Evolutionary conservation across 2,329 filamentous ascomycete species (phyloP), one percentile per base, ranked within the genome.

Genomic region (Scedosporium apiospermum): DNA sequence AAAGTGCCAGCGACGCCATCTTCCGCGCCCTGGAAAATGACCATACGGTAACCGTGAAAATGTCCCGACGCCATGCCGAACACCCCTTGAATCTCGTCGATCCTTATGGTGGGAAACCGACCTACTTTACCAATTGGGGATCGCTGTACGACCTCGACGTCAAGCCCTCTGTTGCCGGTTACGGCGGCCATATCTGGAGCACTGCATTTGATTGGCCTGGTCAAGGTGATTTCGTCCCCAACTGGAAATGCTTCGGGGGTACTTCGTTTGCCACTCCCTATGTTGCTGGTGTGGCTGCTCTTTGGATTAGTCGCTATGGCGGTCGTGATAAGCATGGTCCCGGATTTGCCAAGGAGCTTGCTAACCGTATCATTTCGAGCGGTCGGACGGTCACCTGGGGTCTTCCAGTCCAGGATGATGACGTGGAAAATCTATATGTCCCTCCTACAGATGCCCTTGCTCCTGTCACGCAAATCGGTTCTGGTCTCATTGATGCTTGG

Each of bases 211-310:
- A 57, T 27, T 55, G 23, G 42, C 23, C 46, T 1, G 26, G 26
- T 4, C 42, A 61, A 6, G 26, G 46, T 26, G 58, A 60, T 27
- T 51, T 42, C 12, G 78, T 76, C 55, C 74, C 77, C 1, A 70
- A 76, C 26, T 85, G 81, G 65, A 71, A 80, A 62, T 79, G 76
- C 55, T 61, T 53, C 18, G 46, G 60, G 1, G 82, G 82, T 55
- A 85, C 83, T 0, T 83, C 80, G 0, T 84, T 85, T 82, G 78
- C 82, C 0, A 78, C 78, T 4, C 82, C 82, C 0, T 82, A 82
- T 63, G 73, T 82, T 26, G 80, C 81, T 44, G 82, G 80, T 14
- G 71, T 80, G n/a, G 78, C 77, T 3, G 78, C 78, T 6, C 68
- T 81, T 27, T 80, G 77, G 64, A 73, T 80, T 53, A 72, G 75